These are phyloP conservation scores for Fusarium ramigenum DNA, from an alignment of 2,329 filamentous ascomycete genomes.

Conservation along the genomic window DNA sequence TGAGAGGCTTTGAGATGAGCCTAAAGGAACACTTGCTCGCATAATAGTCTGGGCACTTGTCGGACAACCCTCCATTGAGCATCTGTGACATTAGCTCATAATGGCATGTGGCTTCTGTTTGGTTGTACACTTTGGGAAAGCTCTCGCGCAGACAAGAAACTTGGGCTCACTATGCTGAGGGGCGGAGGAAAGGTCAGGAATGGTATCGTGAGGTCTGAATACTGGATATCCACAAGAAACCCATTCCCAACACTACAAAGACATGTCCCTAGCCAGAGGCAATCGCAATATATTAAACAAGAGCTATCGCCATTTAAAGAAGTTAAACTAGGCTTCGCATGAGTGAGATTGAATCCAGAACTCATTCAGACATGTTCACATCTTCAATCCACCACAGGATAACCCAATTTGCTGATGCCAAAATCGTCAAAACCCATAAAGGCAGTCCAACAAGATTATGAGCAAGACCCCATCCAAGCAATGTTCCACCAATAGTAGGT, in stretches of 20 bases:
- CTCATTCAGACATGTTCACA: neutral
- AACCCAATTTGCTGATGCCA: neutral
- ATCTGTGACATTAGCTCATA: neutral
- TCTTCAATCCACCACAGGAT: constrained; percentile 5
- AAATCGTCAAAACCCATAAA: neutral
- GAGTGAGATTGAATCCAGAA: accelerated
- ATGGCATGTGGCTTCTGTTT: neutral
- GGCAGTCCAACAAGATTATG: constrained; percentile 15
- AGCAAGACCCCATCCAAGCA: constrained; percentile 59
- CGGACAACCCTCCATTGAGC: accelerated
- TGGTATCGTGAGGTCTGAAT: no score
- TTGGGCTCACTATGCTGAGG: neutral
- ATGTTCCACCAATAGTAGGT: constrained; percentile 59
- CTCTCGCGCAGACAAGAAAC: neutral
- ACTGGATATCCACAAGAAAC: neutral
- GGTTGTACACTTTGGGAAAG: neutral
- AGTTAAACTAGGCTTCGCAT: no score
- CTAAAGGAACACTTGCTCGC: no score
- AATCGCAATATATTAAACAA: no score
- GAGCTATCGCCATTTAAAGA: no score
- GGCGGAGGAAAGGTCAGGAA: no score
- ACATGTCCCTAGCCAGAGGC: no score
- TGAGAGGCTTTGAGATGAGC: no score
- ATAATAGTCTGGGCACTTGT: neutral
- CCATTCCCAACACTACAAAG: no score